Percentiles rank a stretch among this genome's conserved stretches.
phyloP scores from a whole-genome alignment of 2,329 filamentous ascomycete species.

The Bipolaris zeicola region DNA sequence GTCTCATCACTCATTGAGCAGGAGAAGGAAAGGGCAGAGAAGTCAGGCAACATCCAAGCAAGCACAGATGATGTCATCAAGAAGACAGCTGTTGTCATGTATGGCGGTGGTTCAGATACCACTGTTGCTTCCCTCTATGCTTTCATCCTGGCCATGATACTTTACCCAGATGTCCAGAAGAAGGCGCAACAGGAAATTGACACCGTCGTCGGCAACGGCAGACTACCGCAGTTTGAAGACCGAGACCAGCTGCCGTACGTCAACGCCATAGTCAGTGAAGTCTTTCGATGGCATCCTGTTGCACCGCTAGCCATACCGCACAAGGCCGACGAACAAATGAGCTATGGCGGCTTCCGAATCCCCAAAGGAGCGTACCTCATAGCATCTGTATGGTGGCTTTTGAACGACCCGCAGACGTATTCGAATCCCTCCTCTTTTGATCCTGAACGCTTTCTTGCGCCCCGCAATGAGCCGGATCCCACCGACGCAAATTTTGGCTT shows the following conservation, averaged over 20 bases:
- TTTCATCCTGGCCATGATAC: neutral
- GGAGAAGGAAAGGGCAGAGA: neutral
- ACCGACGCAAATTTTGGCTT: too few species aligned
- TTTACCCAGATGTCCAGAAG: neutral
- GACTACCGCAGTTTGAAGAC: neutral
- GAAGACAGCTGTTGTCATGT: neutral
- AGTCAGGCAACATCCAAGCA: neutral
- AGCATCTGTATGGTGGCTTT: neutral
- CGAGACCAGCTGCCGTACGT: neutral
- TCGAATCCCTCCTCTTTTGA: neutral
- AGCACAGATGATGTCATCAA: neutral
- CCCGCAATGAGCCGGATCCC: too few species aligned
- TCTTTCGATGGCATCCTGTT: neutral
- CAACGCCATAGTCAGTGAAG: neutral
- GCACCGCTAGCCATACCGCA: neutral
- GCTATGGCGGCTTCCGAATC: neutral
- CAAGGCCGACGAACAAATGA: neutral
- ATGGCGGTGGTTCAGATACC: neutral
- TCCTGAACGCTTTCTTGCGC: too few species aligned
- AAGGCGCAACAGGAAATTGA: slow-evolving; percentile 1
- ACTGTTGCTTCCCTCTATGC: neutral
- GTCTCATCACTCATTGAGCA: neutral
- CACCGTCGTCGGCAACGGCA: neutral
- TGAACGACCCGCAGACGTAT: neutral
- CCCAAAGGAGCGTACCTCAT: too few species aligned